Percentiles rank a stretch among this genome's conserved stretches.
Evolutionary conservation across 768 basidiomycete genomes (phyloP).

Genomic region (Boletus edulis): DNA sequence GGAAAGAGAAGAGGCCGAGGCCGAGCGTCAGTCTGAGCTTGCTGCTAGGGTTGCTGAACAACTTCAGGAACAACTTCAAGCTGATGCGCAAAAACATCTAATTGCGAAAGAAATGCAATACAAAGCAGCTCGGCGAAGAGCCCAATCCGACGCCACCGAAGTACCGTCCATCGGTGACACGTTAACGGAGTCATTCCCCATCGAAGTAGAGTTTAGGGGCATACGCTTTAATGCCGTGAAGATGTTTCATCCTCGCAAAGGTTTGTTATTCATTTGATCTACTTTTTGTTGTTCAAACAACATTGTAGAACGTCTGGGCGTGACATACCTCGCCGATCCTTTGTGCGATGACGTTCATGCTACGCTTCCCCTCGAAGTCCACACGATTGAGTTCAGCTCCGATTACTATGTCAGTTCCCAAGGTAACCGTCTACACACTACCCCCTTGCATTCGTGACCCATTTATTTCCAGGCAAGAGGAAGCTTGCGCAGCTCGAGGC

Average conservation of each 20-base stretch:
- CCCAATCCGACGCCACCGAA: constrained; percentile 70
- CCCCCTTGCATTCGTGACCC: not conserved
- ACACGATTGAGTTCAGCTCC: constrained; percentile 62
- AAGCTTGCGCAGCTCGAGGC: constrained; percentile 66
- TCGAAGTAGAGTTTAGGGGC: constrained; percentile 56
- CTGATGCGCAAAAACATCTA: constrained; percentile 56
- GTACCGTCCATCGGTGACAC: constrained; percentile 49
- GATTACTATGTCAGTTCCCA: constrained; percentile 67
- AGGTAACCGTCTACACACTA: constrained; percentile 35
- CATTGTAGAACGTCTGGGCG: constrained; percentile 58
- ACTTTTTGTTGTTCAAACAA: not conserved
- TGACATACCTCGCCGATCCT: constrained; percentile 71
- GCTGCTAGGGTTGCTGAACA: constrained; percentile 54
- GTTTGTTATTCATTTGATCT: constrained; percentile 35
- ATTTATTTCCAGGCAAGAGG: constrained; percentile 47
- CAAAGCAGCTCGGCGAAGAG: constrained; percentile 54
- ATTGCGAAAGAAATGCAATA: constrained; percentile 47
- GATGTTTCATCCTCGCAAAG: constrained; percentile 68
- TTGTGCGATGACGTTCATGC: constrained; percentile 61
- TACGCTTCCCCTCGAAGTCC: constrained; percentile 65
- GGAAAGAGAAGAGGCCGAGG: constrained; percentile 56
- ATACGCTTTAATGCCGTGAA: constrained; percentile 63
- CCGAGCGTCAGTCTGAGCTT: constrained; percentile 46
- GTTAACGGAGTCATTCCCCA: constrained; percentile 58
- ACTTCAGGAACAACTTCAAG: constrained; percentile 64